Evolutionary conservation across 495 filamentous ascomycete genomes (phyloP), one percentile per base, ranked within the genome.

Genomic region (Lasiosphaeria hispida): DNA sequence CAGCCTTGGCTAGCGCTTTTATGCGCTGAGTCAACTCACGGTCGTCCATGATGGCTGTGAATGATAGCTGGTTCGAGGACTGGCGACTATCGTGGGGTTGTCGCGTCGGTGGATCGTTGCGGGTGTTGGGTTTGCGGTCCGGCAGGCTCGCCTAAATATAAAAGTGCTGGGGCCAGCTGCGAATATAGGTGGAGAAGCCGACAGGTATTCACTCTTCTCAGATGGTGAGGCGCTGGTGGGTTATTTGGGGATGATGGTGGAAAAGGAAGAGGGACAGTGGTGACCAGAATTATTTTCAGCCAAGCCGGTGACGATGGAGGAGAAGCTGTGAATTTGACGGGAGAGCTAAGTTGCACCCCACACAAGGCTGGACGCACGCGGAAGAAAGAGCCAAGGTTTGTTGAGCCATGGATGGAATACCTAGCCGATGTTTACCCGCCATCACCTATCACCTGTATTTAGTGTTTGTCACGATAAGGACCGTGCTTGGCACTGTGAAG

Each of bases 1-100:
- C 75, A 35, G 89, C 90, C 79, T 95, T 96, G 66, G 80, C 77
- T 60, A 98, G 76, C 61, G 84, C 81, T 73, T 87, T 85, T 57
- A 89, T 83, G 65, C 83, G 84, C 52, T 81, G 71, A 43, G 87
- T 83, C 39, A 98, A 84, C 62, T 92, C 88, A 72, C 87, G 88
- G 61, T 84, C 82, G 63, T 96, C 90, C 90, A 96, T 93, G 39
- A 23, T 65, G 57, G 6, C 11, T 11, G 39, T 11, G 2, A 41
- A 41, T 10, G 18, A 49, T 33, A 5, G 17, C 9, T n/a, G 30
- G 3, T 0, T 5, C 17, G 14, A 9, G 33, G 14, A 51, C 10
- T 15, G 23, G 48, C 48, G 48, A 41, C 2, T 5, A 30, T 5
- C 23, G 39, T 41, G 39, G 15, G 10, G 39, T 2, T 45, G 43